Evolutionary conservation across 1,284 basidiomycete species (phyloP).

Genomic region (Malassezia brasiliensis): DNA sequence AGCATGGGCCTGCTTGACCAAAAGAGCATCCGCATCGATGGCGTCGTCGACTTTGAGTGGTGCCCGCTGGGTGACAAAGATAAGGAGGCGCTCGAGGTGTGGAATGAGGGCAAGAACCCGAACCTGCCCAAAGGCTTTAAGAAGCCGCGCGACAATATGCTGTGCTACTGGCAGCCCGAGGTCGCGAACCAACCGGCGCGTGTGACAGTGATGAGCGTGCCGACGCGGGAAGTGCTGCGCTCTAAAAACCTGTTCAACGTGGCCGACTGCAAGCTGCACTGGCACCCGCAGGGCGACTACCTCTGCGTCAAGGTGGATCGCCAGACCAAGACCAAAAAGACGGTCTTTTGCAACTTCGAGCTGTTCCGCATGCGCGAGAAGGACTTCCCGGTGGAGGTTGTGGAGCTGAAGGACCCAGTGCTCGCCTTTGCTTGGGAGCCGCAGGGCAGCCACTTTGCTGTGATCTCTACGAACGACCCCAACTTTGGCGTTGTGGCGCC

Average conservation of each 20-base stretch:
- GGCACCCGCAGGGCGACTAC: conserved; percentile 98
- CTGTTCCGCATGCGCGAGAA: conserved; percentile 96
- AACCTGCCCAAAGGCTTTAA: conserved; percentile 29
- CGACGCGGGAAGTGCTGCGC: conserved; percentile 70
- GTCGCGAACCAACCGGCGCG: conserved; percentile 89
- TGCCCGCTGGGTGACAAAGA: conserved; percentile 78
- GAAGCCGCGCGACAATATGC: conserved; percentile 72
- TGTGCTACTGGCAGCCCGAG: conserved; percentile 97
- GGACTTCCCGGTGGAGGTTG: conserved; percentile 93
- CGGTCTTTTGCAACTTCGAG: conserved; percentile 95
- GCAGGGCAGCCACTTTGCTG: conserved; percentile 85
- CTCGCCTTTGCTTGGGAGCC: conserved; percentile 99
- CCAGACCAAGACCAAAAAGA: conserved; percentile 98
- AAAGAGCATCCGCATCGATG: conserved; percentile 95
- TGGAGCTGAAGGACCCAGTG: conserved; percentile 93
- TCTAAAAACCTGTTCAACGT: conserved; percentile 99
- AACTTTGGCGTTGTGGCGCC: conserved; percentile 78
- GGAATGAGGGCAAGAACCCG: conserved; percentile 20
- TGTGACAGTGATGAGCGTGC: conserved; percentile 83
- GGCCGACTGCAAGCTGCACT: conserved; percentile 93
- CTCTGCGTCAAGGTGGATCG: conserved; percentile 98
- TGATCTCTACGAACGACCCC: conserved; percentile 87
- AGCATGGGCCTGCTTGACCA: conserved; percentile 89
- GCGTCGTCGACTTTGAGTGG: conserved; percentile 98
- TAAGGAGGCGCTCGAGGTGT: conserved; percentile 49